Conservation (phyloP, 257 asterid species). For the Nicotiana attenuata region DNA sequence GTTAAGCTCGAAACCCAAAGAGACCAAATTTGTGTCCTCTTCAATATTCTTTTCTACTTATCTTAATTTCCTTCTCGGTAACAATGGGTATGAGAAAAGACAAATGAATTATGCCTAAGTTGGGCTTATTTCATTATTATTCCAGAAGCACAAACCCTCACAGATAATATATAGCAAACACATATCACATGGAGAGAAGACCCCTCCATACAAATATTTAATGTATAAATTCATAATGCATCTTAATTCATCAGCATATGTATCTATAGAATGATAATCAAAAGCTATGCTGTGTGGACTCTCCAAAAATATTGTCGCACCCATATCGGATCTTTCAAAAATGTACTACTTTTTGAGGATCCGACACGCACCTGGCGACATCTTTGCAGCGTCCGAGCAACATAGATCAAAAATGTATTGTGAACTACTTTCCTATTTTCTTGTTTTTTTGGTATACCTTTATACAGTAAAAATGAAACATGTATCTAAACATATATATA, state of each 20-base stretch:
- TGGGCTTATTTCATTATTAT: not conserved
- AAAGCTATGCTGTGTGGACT: not conserved
- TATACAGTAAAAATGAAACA: not conserved
- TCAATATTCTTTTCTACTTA: no score
- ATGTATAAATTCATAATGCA: not conserved
- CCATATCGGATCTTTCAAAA: no score
- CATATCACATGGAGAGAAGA: not conserved
- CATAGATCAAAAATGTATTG: not conserved
- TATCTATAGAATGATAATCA: not conserved
- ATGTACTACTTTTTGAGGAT: no score
- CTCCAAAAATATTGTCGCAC: no score
- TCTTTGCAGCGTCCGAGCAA: no score
- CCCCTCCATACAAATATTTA: not conserved
- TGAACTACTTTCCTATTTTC: not conserved
- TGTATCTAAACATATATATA: not conserved
- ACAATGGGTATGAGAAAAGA: not conserved
- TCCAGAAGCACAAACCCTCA: not conserved
- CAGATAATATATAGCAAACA: not conserved
- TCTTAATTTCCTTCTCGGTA: no score
- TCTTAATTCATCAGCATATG: not conserved
- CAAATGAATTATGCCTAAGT: not conserved
- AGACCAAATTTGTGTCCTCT: no score
- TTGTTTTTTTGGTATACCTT: not conserved
- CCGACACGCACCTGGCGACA: no score
- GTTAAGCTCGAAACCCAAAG: no score